Percentiles rank a stretch among this genome's conserved stretches.
phyloP scores from a whole-genome alignment of 495 filamentous ascomycete species.

The Lepraria neglecta region DNA sequence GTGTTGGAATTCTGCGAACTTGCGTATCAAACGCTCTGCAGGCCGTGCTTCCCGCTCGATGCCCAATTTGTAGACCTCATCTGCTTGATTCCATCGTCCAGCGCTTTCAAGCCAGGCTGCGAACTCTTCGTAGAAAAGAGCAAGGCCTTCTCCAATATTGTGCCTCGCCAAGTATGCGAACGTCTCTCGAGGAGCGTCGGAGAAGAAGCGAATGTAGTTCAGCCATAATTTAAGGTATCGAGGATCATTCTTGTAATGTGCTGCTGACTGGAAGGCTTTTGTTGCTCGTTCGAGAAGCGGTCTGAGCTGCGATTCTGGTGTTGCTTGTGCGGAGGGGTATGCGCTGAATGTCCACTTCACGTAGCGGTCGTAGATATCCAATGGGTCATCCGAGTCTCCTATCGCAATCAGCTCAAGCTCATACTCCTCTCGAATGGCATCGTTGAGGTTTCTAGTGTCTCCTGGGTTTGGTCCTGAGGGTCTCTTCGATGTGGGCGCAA shows the following conservation, averaged over 20 bases:
- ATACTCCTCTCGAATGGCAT: slow-evolving; percentile 72
- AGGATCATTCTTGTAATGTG: slow-evolving; percentile 91
- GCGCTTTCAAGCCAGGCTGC: slow-evolving; percentile 83
- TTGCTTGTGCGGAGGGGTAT: slow-evolving; percentile 89
- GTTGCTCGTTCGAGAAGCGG: slow-evolving; percentile 87
- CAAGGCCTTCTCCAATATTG: slow-evolving; percentile 75
- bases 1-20: slow-evolving; percentile 83
- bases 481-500: slow-evolving; percentile 55
- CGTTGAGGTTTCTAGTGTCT: slow-evolving; percentile 68
- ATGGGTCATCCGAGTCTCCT: slow-evolving; percentile 84
- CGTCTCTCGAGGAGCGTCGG: slow-evolving; percentile 83
- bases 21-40: slow-evolving; percentile 69
- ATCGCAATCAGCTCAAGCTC: slow-evolving; percentile 74
- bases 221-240: slow-evolving; percentile 91
- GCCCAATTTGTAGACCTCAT: slow-evolving; percentile 85
- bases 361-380: slow-evolving; percentile 94
- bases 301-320: slow-evolving; percentile 82
- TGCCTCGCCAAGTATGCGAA: slow-evolving; percentile 89
- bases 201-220: slow-evolving; percentile 86
- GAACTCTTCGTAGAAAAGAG: slow-evolving; percentile 97
- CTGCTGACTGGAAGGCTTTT: slow-evolving; percentile 71
- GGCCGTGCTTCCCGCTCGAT: slow-evolving; percentile 85
- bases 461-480: slow-evolving; percentile 55
- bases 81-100: slow-evolving; percentile 83
- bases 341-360: slow-evolving; percentile 93